These are phyloP conservation scores for Apiospora phragmitis DNA, from an alignment of 2,329 filamentous ascomycete species.

Conservation along the genomic window DNA sequence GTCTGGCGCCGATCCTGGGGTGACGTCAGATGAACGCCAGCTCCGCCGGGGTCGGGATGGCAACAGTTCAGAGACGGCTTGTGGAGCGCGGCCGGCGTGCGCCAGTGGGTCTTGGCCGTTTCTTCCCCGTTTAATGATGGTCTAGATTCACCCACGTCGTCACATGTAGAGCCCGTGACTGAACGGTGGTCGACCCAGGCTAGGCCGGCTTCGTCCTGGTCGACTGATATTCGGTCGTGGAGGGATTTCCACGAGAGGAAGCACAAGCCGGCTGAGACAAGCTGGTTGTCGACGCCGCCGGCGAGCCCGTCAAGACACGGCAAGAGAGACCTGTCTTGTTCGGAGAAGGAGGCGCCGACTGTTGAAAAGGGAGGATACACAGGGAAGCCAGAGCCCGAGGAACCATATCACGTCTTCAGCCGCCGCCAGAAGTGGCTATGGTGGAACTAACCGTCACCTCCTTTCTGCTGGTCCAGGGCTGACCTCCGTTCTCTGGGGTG, in stretches of 20 bases:
- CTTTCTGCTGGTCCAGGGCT: slow-evolving; percentile 53
- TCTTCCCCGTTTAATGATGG: background rate
- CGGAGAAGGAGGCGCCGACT: background rate
- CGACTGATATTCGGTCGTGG: background rate
- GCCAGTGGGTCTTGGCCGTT: background rate
- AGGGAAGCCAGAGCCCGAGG: background rate
- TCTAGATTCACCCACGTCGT: background rate
- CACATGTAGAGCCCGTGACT: background rate
- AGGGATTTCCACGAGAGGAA: background rate
- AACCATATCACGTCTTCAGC: slow-evolving; percentile 37
- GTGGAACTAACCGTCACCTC: slow-evolving; percentile 43
- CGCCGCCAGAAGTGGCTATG: slow-evolving; percentile 40
- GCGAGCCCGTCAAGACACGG: background rate
- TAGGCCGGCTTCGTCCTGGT: background rate
- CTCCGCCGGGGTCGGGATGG: background rate
- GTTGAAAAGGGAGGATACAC: background rate
- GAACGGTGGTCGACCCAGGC: background rate
- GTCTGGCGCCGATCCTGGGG: background rate
- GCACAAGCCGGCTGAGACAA: background rate
- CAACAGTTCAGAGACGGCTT: background rate
- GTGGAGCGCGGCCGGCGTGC: background rate
- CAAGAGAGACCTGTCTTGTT: background rate
- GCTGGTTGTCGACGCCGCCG: background rate
- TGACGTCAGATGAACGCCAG: background rate
- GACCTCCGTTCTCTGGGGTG: slow-evolving; percentile 48